These are phyloP conservation scores for Bremia lactucae DNA, from an alignment of 352 stramenopile species.

Conservation along the genomic window DNA sequence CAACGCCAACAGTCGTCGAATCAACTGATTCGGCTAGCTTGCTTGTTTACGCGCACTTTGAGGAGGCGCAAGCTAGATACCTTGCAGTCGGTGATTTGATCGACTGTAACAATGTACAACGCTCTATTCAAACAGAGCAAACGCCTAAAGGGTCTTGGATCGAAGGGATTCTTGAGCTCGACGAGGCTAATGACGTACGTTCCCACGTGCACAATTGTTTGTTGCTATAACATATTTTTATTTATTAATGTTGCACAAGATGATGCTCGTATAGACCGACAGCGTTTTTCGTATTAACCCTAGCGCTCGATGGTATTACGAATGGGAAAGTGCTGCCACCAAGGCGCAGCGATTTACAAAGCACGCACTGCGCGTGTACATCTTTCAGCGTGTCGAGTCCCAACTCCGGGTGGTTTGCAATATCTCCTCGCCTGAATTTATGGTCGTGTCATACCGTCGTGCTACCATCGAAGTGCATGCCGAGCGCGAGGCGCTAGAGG, in stretches of 20 bases:
- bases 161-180: slow-evolving; percentile 19
- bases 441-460: slow-evolving; percentile 56
- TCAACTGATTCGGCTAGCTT: slow-evolving; percentile 13
- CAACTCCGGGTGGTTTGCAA: slow-evolving; percentile 34
- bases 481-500: slow-evolving; percentile 19
- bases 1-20: background rate
- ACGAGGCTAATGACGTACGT: slow-evolving; percentile 14
- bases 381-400: slow-evolving; percentile 24
- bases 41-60: slow-evolving; percentile 44
- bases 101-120: slow-evolving; percentile 14
- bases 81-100: slow-evolving; percentile 22
- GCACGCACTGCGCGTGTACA: slow-evolving; percentile 47
- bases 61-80: slow-evolving; percentile 27
- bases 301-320: slow-evolving; percentile 53
- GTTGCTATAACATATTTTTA: background rate
- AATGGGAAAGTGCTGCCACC: slow-evolving; percentile 54
- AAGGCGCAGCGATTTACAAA: slow-evolving; percentile 54
- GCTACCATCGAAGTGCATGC: slow-evolving; percentile 31
- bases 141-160: slow-evolving; percentile 60
- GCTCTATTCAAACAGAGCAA: slow-evolving; percentile 44
- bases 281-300: slow-evolving; percentile 49
- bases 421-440: slow-evolving; percentile 38
- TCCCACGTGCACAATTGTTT: background rate
- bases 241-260: no score
- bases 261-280: no score